Percentiles rank a stretch among this genome's conserved stretches.
Evolutionary conservation across 2,329 filamentous ascomycete species (phyloP).

Genomic region (Cladosporium sp.): DNA sequence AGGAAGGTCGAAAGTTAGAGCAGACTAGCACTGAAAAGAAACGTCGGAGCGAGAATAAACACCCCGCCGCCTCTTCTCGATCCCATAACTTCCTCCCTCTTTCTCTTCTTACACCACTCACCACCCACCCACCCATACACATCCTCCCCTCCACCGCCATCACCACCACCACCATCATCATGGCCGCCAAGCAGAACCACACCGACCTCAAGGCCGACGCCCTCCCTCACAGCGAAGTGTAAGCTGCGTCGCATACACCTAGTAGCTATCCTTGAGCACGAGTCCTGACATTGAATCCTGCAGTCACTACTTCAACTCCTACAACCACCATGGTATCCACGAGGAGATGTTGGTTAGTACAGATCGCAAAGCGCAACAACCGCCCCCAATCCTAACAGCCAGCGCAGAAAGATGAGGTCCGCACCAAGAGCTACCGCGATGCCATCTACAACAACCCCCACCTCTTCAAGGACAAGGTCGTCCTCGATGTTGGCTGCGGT

Average conservation of each 20-base stretch:
- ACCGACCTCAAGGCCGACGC: conserved; percentile 15
- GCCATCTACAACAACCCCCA: conserved; percentile 97
- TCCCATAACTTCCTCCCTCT: neutral
- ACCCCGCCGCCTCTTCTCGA: neutral
- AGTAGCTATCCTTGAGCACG: conserved; percentile 26
- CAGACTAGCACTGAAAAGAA: neutral
- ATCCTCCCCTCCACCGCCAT: neutral
- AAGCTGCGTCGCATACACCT: conserved; percentile 83
- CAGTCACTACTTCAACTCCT: conserved; percentile 60
- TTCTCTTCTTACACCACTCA: neutral
- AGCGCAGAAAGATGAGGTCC: conserved; percentile 91
- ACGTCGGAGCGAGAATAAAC: neutral
- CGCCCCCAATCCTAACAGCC: conserved; percentile 15
- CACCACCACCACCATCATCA: neutral
- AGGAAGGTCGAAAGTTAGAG: neutral
- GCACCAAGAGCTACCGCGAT: conserved; percentile 94
- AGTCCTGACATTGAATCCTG: conserved; percentile 3
- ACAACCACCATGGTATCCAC: conserved; percentile 99
- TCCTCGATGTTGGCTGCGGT: conserved; percentile 96
- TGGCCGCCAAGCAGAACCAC: conserved; percentile 14
- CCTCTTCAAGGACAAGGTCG: conserved; percentile 85
- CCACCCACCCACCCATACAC: neutral
- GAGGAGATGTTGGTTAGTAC: conserved; percentile 93
- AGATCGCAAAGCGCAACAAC: conserved; percentile 17
- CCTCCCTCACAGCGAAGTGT: conserved; percentile 93